Percentiles rank a stretch among this genome's conserved stretches.
Evolutionary conservation across 1,284 basidiomycete species (phyloP).

Genomic region (Irpex sp.): DNA sequence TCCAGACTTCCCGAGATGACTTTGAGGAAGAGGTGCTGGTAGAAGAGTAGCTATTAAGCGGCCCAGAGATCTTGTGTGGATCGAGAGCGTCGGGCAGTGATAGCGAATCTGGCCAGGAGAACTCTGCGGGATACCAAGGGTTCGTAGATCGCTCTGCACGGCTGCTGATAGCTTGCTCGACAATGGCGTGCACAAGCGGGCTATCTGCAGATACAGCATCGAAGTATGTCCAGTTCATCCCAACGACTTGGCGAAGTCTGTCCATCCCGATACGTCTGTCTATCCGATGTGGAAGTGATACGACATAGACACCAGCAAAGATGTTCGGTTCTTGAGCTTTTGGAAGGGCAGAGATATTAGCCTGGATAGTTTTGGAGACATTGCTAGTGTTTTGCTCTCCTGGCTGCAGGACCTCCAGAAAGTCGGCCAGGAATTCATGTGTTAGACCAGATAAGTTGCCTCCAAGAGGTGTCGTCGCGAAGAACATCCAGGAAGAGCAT

Average conservation of each 20-base stretch:
- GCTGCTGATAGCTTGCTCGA: conserved; percentile 30
- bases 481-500: conserved; percentile 13
- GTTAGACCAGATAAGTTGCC: neutral
- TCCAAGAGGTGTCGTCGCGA: conserved; percentile 8
- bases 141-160: neutral
- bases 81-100: neutral
- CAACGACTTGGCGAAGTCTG: conserved; percentile 37
- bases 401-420: neutral
- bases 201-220: conserved; percentile 42
- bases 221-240: conserved; percentile 49
- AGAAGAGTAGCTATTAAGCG: neutral
- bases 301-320: conserved; percentile 44
- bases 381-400: neutral
- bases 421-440: neutral
- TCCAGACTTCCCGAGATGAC: no score
- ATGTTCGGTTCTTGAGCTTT: neutral
- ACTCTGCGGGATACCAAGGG: neutral
- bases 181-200: conserved; percentile 34
- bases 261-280: conserved; percentile 59
- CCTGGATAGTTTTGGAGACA: neutral
- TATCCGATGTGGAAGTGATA: conserved; percentile 51
- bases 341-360: neutral
- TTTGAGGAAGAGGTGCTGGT: neutral
- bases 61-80: neutral
- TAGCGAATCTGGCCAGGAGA: conserved; percentile 5